Percentiles rank a stretch among this genome's conserved stretches.
Evolutionary conservation across 176 grass and related monocot species (phyloP).

Genomic region (Aegilops sharonensis): DNA sequence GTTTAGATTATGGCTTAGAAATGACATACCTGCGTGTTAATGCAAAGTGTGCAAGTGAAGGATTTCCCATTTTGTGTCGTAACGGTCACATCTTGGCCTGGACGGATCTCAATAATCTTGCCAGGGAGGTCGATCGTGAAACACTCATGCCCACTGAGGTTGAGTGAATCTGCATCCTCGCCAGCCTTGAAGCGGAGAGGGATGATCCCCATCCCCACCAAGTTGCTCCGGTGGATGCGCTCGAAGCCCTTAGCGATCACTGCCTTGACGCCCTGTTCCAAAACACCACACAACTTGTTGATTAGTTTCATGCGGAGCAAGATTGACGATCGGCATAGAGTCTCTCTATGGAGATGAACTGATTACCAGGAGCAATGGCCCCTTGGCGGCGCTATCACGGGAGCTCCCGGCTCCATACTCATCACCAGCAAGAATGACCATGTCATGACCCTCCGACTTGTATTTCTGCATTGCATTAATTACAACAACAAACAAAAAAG

Average conservation of each 20-base stretch:
- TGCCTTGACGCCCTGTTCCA: conserved; percentile 80
- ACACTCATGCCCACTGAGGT: conserved; percentile 71
- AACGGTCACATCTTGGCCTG: conserved; percentile 79
- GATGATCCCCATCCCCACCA: conserved; percentile 96
- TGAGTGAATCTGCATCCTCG: conserved; percentile 78
- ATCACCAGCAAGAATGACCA: conserved; percentile 79
- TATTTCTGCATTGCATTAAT: conserved; percentile 56
- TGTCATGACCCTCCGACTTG: conserved; percentile 68
- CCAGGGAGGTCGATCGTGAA: conserved; percentile 71
- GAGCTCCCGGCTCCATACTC: conserved; percentile 97
- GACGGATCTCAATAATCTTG: conserved; percentile 64
- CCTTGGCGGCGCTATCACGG: conserved; percentile 94
- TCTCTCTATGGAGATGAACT: background rate
- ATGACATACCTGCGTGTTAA: conserved; percentile 76
- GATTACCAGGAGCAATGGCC: conserved; percentile 74
- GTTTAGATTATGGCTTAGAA: background rate
- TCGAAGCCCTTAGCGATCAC: conserved; percentile 94
- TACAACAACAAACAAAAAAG: background rate
- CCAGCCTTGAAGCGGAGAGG: conserved; percentile 78
- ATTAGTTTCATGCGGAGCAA: background rate
- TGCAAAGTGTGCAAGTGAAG: conserved; percentile 63
- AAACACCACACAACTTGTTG: background rate
- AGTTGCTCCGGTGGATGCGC: conserved; percentile 93
- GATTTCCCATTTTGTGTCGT: conserved; percentile 65
- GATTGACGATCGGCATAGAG: background rate